These are phyloP conservation scores for Phalaenopsis equestris DNA, from an alignment of 106 monocot genomes.

Conservation along the genomic window DNA sequence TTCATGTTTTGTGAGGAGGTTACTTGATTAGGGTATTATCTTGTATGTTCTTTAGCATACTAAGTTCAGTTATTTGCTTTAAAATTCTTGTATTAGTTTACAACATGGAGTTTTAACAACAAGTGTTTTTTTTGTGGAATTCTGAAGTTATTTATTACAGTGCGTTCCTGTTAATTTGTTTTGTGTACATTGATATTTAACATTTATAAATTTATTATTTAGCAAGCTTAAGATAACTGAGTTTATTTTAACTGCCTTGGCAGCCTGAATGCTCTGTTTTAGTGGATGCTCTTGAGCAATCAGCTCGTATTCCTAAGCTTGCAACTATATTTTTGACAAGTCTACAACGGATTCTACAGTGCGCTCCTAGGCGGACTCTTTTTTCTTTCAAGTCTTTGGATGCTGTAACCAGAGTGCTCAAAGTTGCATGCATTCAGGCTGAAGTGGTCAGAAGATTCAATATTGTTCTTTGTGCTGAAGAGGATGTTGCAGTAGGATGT, in stretches of 20 bases:
- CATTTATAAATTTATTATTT: not conserved
- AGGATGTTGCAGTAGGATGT: constrained; percentile 13
- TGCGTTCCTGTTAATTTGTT: not conserved
- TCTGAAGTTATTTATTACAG: not conserved
- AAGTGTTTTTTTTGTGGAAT: constrained; percentile 1
- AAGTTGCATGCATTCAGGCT: constrained; percentile 76
- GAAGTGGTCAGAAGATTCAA: constrained; percentile 40
- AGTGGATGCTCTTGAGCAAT: constrained; percentile 67
- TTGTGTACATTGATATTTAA: not conserved
- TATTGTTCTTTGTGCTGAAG: constrained; percentile 7
- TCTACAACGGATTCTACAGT: constrained; percentile 63
- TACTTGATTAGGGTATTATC: not conserved
- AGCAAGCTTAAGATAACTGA: not conserved
- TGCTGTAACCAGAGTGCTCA: constrained; percentile 59
- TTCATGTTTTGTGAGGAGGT: not conserved
- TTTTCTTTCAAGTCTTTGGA: constrained; percentile 61
- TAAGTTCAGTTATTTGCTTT: not conserved
- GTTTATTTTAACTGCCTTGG: constrained; percentile 20
- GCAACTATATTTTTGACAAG: constrained; percentile 64
- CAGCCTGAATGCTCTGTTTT: constrained; percentile 93
- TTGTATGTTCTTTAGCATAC: not conserved
- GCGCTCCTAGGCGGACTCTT: constrained; percentile 52
- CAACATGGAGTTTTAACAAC: not conserved
- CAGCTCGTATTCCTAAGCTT: constrained; percentile 57
- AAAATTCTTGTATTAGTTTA: not conserved